Base-by-base conservation (phyloP, 108 stramenopile species). In the Schizochytrium sp. region DNA sequence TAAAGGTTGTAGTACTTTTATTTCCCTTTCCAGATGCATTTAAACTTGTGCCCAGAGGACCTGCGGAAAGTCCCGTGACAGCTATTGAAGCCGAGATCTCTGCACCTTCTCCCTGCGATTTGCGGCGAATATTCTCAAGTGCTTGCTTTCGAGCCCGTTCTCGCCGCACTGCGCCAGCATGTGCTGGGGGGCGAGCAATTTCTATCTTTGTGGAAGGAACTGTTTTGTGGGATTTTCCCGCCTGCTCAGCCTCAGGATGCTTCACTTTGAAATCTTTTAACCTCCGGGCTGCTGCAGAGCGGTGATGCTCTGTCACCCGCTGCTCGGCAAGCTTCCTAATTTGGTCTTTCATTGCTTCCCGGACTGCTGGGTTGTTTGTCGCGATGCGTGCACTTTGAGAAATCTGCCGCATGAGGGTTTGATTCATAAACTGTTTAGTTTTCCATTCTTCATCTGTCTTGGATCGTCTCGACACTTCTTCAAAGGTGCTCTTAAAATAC, bases 401-500 rank as follows among this genome's bases (percentile, higher is more conserved):
- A 53, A 55, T 83, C 28, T 49, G 76, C 76, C 47, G 45, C 76
- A 55, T 55, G 76, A 55, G 50, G 15, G 5, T n/a, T 42, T 83
- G 76, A n/a, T 83, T 83, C 15, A 38, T n/a, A 5, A 83, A 38
- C 76, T 55, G 50, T 28, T 83, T 12, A 5, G 49, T 83, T 53
- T 55, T 83, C 76, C 47, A 55, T 1, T 55, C 76, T 17, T 53
- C 28, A 2, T 83, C 76, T 5, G 76, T 55, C 47, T 5, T 7
- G 17, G 76, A 55, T 7, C n/a, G 76, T 5, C 76, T 47, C 53
- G 76, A 49, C 38, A 83, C 53, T 10, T 83, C 76, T 42, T 83
- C 50, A 42, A 83, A 55, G 50, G 76, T 83, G 47, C 76, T 55
- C 76, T 83, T 49, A 40, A 83, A 83, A 40, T 83, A 55, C 76